Evolutionary conservation across 495 filamentous ascomycete species (phyloP), one percentile per base, ranked within the genome.

Genomic region (Penicillium nucicola): DNA sequence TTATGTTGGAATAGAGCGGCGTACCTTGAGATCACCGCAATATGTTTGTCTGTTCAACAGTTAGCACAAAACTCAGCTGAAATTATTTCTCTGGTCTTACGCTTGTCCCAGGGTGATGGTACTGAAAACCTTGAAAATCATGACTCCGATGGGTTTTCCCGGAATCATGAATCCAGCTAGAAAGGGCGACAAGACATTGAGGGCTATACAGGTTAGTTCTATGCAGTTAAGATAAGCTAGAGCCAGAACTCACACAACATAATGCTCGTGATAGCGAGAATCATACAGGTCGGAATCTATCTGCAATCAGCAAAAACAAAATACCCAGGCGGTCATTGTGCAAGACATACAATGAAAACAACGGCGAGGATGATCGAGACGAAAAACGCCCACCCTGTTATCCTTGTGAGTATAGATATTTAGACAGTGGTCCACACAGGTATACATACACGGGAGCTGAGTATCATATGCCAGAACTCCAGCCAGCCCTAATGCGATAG

Each of bases 111-210:
- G 77, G 35, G 83, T 84, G 52, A 85, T 84, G 55, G 79, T 85
- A 30, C 83, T 82, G 55, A 81, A 84, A 5, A 81, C 82, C 61
- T 86, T 85, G 69, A 86, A 86, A 59, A 85, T 72, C 82, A 85
- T 85, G 19, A 83, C 64, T 0, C 76, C 82, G 18, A 85, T 53
- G 0, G 82, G 82, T 28, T 78, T 64, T 4, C 82, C 82, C 2
- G 82, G 80, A 46, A 82, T 79, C 50, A 85, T 84, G 49, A 84
- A 85, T 0, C 83, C 82, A 42, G 75, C 78, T 19, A 86, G 56
- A 50, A 85, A 85, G 58, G 84, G 82, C 2, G 82, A 83, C 36
- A 84, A 50, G 12, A 84, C 81, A 52, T 84, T 84, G 14, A 83
- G 62, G 19, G 78, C 80, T 48, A 79, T 71, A 44, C 7, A 8